Conservation (phyloP, 768 basidiomycete species). For the Serendipita sp. region DNA sequence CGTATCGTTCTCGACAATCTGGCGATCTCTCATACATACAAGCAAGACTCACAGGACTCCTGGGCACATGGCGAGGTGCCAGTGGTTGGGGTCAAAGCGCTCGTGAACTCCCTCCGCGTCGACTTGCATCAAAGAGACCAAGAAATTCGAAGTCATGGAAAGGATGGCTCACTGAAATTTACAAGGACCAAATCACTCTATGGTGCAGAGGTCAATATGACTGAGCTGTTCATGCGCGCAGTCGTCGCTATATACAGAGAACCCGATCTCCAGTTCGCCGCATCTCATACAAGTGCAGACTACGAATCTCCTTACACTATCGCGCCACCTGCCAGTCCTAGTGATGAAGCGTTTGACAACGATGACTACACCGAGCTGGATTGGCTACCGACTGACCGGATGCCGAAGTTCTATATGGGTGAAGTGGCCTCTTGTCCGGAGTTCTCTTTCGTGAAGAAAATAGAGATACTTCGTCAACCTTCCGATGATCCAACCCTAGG, state of each 20-base stretch:
- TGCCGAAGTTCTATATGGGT: slow-evolving; percentile 50
- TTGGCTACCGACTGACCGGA: slow-evolving; percentile 34
- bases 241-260: slow-evolving; percentile 66
- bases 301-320: slow-evolving; percentile 22
- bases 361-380: slow-evolving; percentile 75
- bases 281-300: slow-evolving; percentile 22
- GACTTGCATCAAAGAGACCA: slow-evolving; percentile 89
- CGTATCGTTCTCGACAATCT: slow-evolving; percentile 59
- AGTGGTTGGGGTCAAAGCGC: slow-evolving; percentile 73
- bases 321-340: slow-evolving; percentile 22
- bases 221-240: slow-evolving; percentile 58
- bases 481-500: background rate
- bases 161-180: background rate
- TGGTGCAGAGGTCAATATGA: slow-evolving; percentile 69
- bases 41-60: slow-evolving; percentile 61
- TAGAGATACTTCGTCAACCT: slow-evolving; percentile 1
- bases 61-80: slow-evolving; percentile 67
- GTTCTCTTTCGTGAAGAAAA: slow-evolving; percentile 61
- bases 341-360: slow-evolving; percentile 46
- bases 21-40: slow-evolving; percentile 74
- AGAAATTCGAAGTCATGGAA: slow-evolving; percentile 25
- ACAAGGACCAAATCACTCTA: slow-evolving; percentile 72
- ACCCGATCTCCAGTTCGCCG: slow-evolving; percentile 43
- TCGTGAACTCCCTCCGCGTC: slow-evolving; percentile 64
- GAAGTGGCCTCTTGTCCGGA: slow-evolving; percentile 65